Percentiles rank a stretch among this genome's conserved stretches.
Conservation (phyloP, 352 stramenopile genomes). For the Pythium dissotocum region DNA sequence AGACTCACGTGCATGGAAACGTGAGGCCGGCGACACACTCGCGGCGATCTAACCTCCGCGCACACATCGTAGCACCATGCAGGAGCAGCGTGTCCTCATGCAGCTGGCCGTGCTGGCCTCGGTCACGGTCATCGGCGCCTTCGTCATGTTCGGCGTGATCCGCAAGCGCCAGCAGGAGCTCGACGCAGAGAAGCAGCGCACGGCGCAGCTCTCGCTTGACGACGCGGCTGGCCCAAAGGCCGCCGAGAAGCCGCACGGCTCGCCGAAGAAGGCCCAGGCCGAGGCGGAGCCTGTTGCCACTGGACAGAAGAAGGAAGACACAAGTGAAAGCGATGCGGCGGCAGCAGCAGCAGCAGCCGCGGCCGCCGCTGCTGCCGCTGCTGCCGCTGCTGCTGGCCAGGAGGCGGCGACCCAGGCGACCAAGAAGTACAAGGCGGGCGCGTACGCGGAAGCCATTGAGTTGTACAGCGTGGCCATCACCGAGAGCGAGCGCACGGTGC, state of each 20-base stretch:
- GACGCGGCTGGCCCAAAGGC: slow-evolving; percentile 29
- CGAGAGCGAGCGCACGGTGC: slow-evolving; percentile 53
- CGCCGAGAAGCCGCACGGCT: slow-evolving; percentile 22
- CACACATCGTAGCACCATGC: background rate
- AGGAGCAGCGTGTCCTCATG: slow-evolving; percentile 49
- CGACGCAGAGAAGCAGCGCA: slow-evolving; percentile 18
- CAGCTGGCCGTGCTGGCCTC: slow-evolving; percentile 74
- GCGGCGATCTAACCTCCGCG: background rate
- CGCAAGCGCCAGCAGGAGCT: slow-evolving; percentile 39
- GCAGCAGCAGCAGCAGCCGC: background rate
- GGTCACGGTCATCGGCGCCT: slow-evolving; percentile 62
- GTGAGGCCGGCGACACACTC: slow-evolving; percentile 22
- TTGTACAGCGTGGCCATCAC: slow-evolving; percentile 70
- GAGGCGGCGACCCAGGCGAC: slow-evolving; percentile 68
- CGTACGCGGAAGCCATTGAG: slow-evolving; percentile 64
- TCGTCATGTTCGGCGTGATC: slow-evolving; percentile 57
- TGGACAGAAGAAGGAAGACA: slow-evolving; percentile 32
- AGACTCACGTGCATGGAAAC: slow-evolving; percentile 22
- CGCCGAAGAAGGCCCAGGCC: slow-evolving; percentile 35
- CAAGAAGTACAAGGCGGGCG: slow-evolving; percentile 79
- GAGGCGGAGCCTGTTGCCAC: slow-evolving; percentile 25
- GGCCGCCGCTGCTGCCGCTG: background rate
- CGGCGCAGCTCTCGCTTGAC: slow-evolving; percentile 26
- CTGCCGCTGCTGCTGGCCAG: slow-evolving; percentile 45
- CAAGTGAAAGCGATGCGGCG: slow-evolving; percentile 1